A percentile compares a stretch with the other conserved stretches of the same genome.
These are phyloP conservation scores for Ophidiomyces ophidiicola DNA, from an alignment of 2,329 filamentous ascomycete genomes.

Conservation along the genomic window DNA sequence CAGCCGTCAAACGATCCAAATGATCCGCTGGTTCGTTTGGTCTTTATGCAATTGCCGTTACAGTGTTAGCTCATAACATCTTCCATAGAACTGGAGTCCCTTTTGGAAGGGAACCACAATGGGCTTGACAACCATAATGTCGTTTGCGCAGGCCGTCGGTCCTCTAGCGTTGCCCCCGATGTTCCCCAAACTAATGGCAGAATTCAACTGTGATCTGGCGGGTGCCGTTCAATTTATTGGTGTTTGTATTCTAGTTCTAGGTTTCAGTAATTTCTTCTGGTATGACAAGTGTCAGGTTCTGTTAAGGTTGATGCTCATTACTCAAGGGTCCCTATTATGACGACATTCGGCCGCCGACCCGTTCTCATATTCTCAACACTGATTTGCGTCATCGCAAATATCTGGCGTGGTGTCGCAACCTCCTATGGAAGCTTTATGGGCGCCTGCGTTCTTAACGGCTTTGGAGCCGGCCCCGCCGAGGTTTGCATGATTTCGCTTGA, in stretches of 20 bases:
- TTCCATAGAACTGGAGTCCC: slow-evolving; percentile 37
- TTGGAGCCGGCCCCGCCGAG: slow-evolving; percentile 51
- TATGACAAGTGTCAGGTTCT: slow-evolving; percentile 17
- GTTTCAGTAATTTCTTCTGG: slow-evolving; percentile 51
- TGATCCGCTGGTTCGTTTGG: slow-evolving; percentile 32
- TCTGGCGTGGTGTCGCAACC: slow-evolving; percentile 48
- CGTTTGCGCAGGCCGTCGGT: slow-evolving; percentile 44
- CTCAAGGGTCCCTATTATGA: slow-evolving; percentile 43
- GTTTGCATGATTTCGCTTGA: slow-evolving; percentile 12
- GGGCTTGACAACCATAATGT: slow-evolving; percentile 34
- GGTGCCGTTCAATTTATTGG: slow-evolving; percentile 47
- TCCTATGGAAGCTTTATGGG: slow-evolving; percentile 54
- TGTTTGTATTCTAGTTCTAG: slow-evolving; percentile 44
- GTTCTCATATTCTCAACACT: slow-evolving; percentile 43
- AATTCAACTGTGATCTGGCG: slow-evolving; percentile 42
- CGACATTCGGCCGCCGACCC: slow-evolving; percentile 44
- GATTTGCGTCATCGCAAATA: slow-evolving; percentile 41
- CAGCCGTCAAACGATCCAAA: slow-evolving; percentile 38
- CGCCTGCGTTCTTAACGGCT: slow-evolving; percentile 48
- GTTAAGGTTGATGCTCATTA: neutral
- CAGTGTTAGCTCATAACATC: neutral
- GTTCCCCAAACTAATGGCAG: slow-evolving; percentile 47
- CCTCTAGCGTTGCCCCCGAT: slow-evolving; percentile 46
- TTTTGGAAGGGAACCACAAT: slow-evolving; percentile 42
- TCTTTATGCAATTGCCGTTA: neutral